phyloP scores from a whole-genome alignment of 768 basidiomycete species.

The Galerina marginata region DNA sequence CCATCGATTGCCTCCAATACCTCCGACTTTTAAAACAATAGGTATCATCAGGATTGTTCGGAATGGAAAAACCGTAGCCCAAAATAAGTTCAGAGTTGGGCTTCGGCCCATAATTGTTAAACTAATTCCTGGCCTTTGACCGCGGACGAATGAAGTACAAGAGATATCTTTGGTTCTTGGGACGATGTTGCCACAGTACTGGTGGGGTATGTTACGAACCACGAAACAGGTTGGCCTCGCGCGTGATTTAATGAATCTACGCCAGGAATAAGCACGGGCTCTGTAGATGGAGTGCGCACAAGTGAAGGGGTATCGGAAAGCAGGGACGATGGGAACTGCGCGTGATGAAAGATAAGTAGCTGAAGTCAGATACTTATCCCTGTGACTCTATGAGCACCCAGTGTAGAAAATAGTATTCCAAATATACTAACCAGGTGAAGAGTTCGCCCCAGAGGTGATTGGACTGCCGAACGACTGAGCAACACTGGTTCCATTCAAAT shows the following conservation, averaged over 20 bases:
- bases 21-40: constrained; percentile 78
- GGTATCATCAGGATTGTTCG: constrained; percentile 87
- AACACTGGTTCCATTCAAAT: constrained; percentile 66
- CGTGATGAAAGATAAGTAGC: constrained; percentile 85
- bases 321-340: constrained; percentile 87
- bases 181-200: constrained; percentile 1
- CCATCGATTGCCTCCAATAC: constrained; percentile 56
- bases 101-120: constrained; percentile 94
- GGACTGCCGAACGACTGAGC: constrained; percentile 37
- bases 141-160: constrained; percentile 58
- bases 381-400: constrained; percentile 32
- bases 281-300: constrained; percentile 51
- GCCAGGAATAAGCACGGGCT: constrained; percentile 86
- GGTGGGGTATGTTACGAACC: constrained; percentile 61
- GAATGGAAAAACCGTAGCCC: constrained; percentile 88
- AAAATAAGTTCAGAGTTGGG: constrained; percentile 89
- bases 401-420: background rate
- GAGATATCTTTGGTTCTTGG: constrained; percentile 53
- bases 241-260: constrained; percentile 88
- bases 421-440: constrained; percentile 68
- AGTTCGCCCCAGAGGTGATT: constrained; percentile 48
- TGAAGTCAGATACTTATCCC: constrained; percentile 75
- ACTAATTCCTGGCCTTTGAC: constrained; percentile 60
- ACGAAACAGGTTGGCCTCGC: constrained; percentile 80
- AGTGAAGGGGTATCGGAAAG: constrained; percentile 64